phyloP scores from a whole-genome alignment of 2,329 filamentous ascomycete species.

The Nannizziopsis arthrosporioides region DNA sequence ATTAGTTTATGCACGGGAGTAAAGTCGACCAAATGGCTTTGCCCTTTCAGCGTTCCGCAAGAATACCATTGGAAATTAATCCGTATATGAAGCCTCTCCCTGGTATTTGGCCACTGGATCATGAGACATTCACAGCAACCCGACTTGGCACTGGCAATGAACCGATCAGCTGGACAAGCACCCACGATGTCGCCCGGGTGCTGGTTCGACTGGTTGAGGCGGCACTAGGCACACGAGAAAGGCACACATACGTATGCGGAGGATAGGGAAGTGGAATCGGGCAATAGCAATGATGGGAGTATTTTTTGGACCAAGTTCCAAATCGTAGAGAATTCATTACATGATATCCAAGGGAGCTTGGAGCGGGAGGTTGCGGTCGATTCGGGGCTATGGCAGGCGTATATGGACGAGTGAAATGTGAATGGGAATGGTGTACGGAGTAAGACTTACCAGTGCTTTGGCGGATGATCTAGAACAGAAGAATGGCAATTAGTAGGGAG shows the following conservation, averaged over 20 bases:
- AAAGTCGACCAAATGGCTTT: background rate
- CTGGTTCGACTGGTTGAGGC: conserved; percentile 6
- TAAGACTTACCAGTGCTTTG: no score
- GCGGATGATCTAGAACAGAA: no score
- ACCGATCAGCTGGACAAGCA: conserved; percentile 14
- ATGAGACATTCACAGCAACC: conserved; percentile 4
- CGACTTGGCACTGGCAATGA: conserved; percentile 16
- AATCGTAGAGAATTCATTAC: background rate
- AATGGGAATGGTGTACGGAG: background rate
- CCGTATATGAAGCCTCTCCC: conserved; percentile 10
- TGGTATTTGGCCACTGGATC: conserved; percentile 14
- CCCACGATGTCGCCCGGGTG: conserved; percentile 15
- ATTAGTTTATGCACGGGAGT: conserved; percentile 15
- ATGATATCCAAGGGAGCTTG: background rate
- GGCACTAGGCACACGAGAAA: background rate
- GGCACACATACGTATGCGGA: conserved; percentile 4
- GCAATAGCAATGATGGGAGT: background rate
- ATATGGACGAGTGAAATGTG: conserved; percentile 9
- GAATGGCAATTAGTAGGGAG: no score
- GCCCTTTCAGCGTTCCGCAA: background rate
- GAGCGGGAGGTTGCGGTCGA: background rate
- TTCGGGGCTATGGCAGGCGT: background rate
- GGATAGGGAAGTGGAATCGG: conserved; percentile 3
- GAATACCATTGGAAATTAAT: background rate
- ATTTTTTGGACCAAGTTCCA: conserved; percentile 1